These are phyloP conservation scores for Tilletia caries DNA, from an alignment of 1,284 basidiomycete genomes.

Conservation along the genomic window DNA sequence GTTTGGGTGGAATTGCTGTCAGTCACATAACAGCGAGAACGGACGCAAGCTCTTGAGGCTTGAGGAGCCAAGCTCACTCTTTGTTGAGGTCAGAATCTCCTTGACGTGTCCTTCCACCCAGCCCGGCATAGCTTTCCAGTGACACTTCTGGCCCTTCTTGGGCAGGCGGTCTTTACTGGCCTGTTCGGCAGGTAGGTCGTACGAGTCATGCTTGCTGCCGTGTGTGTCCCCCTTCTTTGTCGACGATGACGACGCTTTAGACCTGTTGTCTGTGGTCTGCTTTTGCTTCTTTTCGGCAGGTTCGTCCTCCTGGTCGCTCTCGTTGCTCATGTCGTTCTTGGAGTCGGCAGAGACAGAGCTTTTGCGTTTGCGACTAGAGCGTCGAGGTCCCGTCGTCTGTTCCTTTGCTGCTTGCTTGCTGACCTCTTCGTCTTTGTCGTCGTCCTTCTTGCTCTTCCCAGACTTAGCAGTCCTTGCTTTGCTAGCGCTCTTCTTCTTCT, in stretches of 20 bases:
- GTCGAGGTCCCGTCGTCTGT: neutral
- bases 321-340: no score
- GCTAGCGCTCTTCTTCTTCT: no score
- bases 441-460: neutral
- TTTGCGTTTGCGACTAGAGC: neutral
- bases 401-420: no score
- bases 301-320: no score
- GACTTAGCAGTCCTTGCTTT: no score
- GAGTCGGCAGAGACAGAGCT: neutral
- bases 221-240: conserved; percentile 12
- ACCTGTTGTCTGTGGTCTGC: neutral
- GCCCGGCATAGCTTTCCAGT: conserved; percentile 25
- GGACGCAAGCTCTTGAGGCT: neutral
- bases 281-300: neutral
- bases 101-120: conserved; percentile 21
- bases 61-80: conserved; percentile 11
- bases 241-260: neutral
- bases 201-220: conserved; percentile 20
- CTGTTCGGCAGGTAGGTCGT: conserved; percentile 14
- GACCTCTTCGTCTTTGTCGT: neutral
- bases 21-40: neutral
- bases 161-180: conserved; percentile 16
- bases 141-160: conserved; percentile 14
- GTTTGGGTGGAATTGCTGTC: neutral
- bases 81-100: conserved; percentile 15